Percentiles rank a stretch among this genome's conserved stretches.
phyloP scores from a whole-genome alignment of 345 rosid genomes.

The Salix viminalis region DNA sequence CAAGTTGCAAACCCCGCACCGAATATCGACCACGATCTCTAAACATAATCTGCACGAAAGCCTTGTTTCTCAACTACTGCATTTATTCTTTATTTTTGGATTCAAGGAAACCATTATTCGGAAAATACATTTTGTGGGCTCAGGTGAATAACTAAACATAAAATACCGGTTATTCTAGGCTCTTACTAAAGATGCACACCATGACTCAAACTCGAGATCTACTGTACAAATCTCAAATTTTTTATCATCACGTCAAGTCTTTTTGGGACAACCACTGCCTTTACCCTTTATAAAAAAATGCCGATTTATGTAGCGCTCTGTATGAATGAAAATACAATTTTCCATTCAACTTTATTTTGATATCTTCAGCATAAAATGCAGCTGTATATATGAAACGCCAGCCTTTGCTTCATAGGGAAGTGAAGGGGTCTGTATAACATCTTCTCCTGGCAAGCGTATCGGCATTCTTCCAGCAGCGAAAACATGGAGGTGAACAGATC shows the following conservation, averaged over 20 bases:
- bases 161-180: rapidly evolving
- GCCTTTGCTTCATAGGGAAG: slow-evolving; percentile 11
- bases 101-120: too few species aligned
- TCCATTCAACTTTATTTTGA: not conserved
- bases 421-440: slow-evolving; percentile 9
- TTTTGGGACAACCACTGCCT: not conserved
- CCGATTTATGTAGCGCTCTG: slow-evolving; percentile 1
- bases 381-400: slow-evolving; percentile 26
- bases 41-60: slow-evolving; percentile 26
- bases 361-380: not conserved
- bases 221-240: too few species aligned
- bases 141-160: too few species aligned
- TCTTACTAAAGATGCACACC: rapidly evolving
- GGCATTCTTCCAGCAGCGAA: slow-evolving; percentile 1
- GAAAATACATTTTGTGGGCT: too few species aligned
- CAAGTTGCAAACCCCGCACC: slow-evolving; percentile 30
- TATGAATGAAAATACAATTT: not conserved
- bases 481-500: slow-evolving; percentile 45
- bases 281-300: not conserved
- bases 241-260: too few species aligned
- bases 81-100: not conserved
- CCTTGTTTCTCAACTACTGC: slow-evolving; percentile 47
- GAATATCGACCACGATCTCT: slow-evolving; percentile 41
- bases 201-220: too few species aligned
- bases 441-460: not conserved